Percentiles rank a stretch among this genome's conserved stretches.
These are phyloP conservation scores for Taphrina confusa DNA, from an alignment of 1,139 yeast genomes.

Conservation along the genomic window DNA sequence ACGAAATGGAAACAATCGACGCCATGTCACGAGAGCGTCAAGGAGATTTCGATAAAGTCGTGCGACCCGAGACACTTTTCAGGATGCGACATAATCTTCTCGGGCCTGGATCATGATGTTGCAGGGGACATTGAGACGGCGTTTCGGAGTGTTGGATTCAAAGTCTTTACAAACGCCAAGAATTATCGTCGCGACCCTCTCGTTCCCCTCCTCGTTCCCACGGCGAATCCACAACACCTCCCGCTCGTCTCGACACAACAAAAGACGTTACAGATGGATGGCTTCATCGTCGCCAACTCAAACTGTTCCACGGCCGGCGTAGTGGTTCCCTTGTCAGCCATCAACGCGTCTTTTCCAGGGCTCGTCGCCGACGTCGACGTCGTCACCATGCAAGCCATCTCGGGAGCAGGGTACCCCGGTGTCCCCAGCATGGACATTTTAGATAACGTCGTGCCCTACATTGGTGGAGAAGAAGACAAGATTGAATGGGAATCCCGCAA, in stretches of 20 bases:
- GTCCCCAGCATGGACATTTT: conserved; percentile 91
- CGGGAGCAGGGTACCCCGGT: conserved; percentile 99
- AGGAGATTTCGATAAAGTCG: conserved; percentile 65
- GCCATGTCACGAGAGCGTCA: conserved; percentile 69
- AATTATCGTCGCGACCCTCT: conserved; percentile 85
- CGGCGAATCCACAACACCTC: conserved; percentile 91
- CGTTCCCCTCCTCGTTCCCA: conserved; percentile 94
- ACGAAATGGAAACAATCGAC: conserved; percentile 94
- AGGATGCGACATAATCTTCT: conserved; percentile 90
- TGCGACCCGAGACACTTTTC: conserved; percentile 75
- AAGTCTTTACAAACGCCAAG: conserved; percentile 90
- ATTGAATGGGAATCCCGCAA: conserved; percentile 98
- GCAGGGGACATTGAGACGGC: conserved; percentile 92
- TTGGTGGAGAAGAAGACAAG: conserved; percentile 96
- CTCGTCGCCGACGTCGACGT: conserved; percentile 79
- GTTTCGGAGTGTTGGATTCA: conserved; percentile 77
- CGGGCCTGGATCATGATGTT: conserved; percentile 89
- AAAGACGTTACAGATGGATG: conserved; percentile 57
- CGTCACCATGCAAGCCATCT: conserved; percentile 93
- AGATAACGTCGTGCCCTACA: conserved; percentile 92
- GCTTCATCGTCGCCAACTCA: conserved; percentile 89
- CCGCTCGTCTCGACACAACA: conserved; percentile 68
- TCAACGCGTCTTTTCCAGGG: conserved; percentile 80
- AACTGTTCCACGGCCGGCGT: conserved; percentile 98
- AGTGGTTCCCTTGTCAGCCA: conserved; percentile 93